Percentiles rank a stretch among this genome's conserved stretches.
phyloP scores from a whole-genome alignment of 192 early-diverging fungal genomes.

The Podila horticola region DNA sequence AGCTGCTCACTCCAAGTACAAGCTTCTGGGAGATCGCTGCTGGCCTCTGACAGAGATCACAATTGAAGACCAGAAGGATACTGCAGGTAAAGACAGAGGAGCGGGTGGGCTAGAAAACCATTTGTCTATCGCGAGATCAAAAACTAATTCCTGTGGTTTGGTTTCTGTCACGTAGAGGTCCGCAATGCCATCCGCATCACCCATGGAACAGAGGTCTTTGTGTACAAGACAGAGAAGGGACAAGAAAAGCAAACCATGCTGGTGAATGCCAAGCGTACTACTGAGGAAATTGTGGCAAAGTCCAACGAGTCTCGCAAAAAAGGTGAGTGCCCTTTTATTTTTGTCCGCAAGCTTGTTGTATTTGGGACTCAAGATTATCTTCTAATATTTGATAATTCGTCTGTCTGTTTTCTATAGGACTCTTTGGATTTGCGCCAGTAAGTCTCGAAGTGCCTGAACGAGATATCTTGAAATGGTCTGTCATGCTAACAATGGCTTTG shows the following conservation, averaged over 20 bases:
- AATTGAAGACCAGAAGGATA: slow-evolving; percentile 87
- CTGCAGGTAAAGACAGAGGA: slow-evolving; percentile 56
- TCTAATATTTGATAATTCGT: neutral
- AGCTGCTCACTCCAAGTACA: slow-evolving; percentile 58
- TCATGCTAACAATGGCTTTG: neutral
- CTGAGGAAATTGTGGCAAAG: slow-evolving; percentile 63
- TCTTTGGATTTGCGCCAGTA: slow-evolving; percentile 38
- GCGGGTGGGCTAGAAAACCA: no score
- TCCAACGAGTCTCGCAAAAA: slow-evolving; percentile 47
- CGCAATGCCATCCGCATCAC: slow-evolving; percentile 86
- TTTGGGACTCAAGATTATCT: neutral
- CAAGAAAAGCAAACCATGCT: slow-evolving; percentile 79
- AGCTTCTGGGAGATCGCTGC: slow-evolving; percentile 85
- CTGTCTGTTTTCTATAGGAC: slow-evolving; percentile 6
- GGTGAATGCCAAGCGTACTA: slow-evolving; percentile 62
- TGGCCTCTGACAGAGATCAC: slow-evolving; percentile 83
- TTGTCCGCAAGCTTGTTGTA: neutral
- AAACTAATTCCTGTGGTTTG: slow-evolving; percentile 5
- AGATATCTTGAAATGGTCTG: no score
- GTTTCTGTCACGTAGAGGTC: slow-evolving; percentile 59
- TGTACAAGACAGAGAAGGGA: slow-evolving; percentile 74
- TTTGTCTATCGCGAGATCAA: neutral
- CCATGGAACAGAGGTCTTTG: slow-evolving; percentile 77
- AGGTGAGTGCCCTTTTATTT: slow-evolving; percentile 12
- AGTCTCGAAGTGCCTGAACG: neutral